phyloP scores from a whole-genome alignment of 768 basidiomycete genomes.

The Ramaria sp. region DNA sequence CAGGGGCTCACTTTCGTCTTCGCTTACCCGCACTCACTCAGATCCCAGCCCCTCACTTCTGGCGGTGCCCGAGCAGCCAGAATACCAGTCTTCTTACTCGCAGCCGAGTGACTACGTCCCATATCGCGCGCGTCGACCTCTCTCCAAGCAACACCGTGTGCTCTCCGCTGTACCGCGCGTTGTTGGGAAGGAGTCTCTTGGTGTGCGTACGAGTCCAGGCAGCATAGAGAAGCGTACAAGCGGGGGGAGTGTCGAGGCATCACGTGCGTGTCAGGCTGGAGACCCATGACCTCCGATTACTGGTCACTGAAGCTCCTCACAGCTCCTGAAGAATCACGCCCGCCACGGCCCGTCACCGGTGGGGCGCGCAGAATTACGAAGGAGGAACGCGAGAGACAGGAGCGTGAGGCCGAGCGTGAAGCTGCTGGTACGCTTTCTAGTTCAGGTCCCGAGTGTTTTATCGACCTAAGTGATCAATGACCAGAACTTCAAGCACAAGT shows the following conservation, averaged over 20 bases:
- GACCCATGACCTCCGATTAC: not conserved
- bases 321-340: not conserved
- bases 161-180: conserved; percentile 3
- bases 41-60: not conserved
- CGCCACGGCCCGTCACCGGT: not conserved
- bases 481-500: not conserved
- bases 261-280: not conserved
- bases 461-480: not conserved
- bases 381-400: conserved; percentile 5
- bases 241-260: not conserved
- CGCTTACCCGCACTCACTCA: conserved; percentile 4
- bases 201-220: not conserved
- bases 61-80: not conserved
- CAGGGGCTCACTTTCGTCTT: not conserved
- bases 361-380: conserved; percentile 7
- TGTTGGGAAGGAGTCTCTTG: conserved; percentile 1
- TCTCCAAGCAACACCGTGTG: conserved; percentile 7
- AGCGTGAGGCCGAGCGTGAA: conserved; percentile 5
- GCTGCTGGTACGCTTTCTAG: not conserved
- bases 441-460: not conserved
- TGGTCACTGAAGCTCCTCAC: not conserved
- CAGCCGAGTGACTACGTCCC: not conserved
- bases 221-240: conserved; percentile 1
- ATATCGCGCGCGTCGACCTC: conserved; percentile 2
- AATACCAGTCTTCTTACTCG: not conserved